These are phyloP conservation scores for Wallacemonas sp. DNA, from an alignment of 208 protist species.

Conservation along the genomic window DNA sequence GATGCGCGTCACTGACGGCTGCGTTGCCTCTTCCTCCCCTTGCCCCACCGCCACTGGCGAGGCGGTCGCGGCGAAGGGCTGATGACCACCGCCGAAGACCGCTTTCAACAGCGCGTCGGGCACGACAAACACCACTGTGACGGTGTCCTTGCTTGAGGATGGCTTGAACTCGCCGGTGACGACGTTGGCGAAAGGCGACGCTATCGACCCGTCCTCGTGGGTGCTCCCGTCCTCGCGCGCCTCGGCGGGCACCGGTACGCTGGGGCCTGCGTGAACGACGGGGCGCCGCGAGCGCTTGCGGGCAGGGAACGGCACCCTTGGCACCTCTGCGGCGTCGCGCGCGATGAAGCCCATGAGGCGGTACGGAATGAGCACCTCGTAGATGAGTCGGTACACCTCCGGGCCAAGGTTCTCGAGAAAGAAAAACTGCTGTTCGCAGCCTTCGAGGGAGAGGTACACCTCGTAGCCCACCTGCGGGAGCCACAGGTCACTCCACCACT, in stretches of 20 bases:
- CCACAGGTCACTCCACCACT: slow-evolving; percentile 2
- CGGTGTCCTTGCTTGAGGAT: background rate
- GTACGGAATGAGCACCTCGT: slow-evolving; percentile 8
- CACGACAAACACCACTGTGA: slow-evolving; percentile 3
- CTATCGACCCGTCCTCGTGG: background rate
- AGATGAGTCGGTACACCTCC: slow-evolving; percentile 4
- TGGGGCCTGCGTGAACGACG: background rate
- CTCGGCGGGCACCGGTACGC: background rate
- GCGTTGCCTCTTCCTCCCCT: too few species aligned
- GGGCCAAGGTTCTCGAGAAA: background rate
- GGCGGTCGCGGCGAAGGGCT: too few species aligned
- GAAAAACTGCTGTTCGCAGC: slow-evolving; percentile 6
- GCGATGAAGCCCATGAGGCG: slow-evolving; percentile 1
- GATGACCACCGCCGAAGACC: too few species aligned
- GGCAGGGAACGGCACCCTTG: background rate
- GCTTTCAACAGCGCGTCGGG: background rate
- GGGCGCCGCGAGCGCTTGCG: background rate
- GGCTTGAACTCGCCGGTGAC: slow-evolving; percentile 4
- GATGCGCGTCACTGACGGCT: too few species aligned
- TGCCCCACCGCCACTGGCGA: too few species aligned
- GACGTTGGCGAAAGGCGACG: background rate
- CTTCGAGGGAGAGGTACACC: slow-evolving; percentile 6
- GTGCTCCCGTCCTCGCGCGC: background rate
- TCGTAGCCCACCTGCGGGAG: background rate
- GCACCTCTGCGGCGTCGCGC: background rate